phyloP scores from a whole-genome alignment of 306 rosid species.

The Cucumis cinereus region DNA sequence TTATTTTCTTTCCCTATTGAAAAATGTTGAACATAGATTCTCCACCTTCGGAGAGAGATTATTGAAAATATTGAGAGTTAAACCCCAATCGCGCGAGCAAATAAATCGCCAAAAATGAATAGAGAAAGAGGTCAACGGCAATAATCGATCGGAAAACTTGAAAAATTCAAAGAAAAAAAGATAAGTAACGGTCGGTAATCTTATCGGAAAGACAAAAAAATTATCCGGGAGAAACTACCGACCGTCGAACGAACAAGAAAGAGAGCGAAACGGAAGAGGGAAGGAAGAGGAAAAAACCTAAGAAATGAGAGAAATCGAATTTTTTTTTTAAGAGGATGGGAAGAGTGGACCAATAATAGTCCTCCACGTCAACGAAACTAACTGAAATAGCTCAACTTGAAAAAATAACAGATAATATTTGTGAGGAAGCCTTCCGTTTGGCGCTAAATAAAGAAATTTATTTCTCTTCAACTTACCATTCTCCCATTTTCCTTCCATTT shows the following conservation, averaged over 20 bases:
- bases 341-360: neutral
- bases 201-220: neutral
- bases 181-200: conserved; percentile 6
- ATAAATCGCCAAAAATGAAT: neutral
- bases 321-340: neutral
- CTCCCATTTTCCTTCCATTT: neutral
- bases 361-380: neutral
- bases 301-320: neutral
- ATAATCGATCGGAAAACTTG: neutral
- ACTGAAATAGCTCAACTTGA: neutral
- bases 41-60: neutral
- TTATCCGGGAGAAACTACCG: conserved; percentile 10
- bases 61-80: neutral
- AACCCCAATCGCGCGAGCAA: neutral
- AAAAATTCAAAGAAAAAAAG: neutral
- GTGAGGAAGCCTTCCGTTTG: neutral
- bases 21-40: neutral
- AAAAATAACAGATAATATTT: neutral
- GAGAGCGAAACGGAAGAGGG: neutral
- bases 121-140: neutral
- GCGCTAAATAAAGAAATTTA: conserved; percentile 7
- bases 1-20: neutral
- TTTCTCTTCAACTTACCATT: neutral
- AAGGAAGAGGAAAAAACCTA: neutral
- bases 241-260: conserved; percentile 2